Conservation (phyloP, 176 grass and related monocot genomes). For the Leersia perrieri region DNA sequence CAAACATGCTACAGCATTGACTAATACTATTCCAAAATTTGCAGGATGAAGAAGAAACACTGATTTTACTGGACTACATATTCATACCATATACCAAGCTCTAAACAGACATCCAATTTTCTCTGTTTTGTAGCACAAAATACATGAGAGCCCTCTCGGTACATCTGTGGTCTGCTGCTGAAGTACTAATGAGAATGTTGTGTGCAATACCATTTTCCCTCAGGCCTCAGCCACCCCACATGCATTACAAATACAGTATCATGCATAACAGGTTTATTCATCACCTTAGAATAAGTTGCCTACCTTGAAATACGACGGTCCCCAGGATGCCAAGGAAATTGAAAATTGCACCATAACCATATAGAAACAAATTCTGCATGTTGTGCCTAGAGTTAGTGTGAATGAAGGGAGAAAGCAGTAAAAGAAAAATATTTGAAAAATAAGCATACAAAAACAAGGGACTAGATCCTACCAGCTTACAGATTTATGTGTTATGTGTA, state of each 20-base stretch:
- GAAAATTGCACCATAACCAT: constrained; percentile 99
- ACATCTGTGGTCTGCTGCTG: neutral
- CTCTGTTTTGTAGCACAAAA: constrained; percentile 4
- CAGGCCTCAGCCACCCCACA: neutral
- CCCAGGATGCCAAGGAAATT: constrained; percentile 93
- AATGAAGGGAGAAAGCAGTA: neutral
- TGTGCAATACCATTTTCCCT: neutral
- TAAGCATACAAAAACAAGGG: constrained; percentile 15
- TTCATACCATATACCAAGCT: constrained; percentile 21
- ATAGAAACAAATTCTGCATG: constrained; percentile 95
- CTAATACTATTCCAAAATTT: neutral
- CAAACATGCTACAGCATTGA: neutral
- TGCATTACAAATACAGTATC: neutral
- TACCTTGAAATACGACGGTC: constrained; percentile 88
- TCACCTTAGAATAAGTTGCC: constrained; percentile 16
- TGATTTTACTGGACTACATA: neutral
- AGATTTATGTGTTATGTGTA: neutral
- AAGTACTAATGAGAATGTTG: neutral
- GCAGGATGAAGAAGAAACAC: neutral
- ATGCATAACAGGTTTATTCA: constrained; percentile 1
- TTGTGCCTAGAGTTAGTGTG: constrained; percentile 12
- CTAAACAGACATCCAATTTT: constrained; percentile 2
- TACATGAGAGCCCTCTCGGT: neutral
- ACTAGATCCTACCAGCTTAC: neutral
- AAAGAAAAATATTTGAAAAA: constrained; percentile 1